Conservation (phyloP, 2,329 filamentous ascomycete genomes). For the Teratosphaeria epicoccoides region DNA sequence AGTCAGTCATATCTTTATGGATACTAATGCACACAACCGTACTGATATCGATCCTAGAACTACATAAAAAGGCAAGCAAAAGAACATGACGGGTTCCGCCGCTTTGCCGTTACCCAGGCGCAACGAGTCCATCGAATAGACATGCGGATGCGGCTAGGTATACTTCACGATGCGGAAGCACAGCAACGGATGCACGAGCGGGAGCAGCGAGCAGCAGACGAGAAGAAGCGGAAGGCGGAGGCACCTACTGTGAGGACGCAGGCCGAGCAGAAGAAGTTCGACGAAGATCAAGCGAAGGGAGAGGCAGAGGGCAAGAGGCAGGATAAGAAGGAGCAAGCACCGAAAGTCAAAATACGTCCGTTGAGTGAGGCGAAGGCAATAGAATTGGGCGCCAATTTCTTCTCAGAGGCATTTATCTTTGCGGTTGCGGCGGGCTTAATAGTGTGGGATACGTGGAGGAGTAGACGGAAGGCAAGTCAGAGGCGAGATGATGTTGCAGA, state of each 20-base stretch:
- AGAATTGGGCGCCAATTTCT: constrained; percentile 58
- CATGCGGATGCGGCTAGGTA: constrained; percentile 56
- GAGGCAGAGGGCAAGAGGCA: constrained; percentile 26
- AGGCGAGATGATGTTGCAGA: constrained; percentile 51
- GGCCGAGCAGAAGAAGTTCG: constrained; percentile 47
- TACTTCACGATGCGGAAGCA: constrained; percentile 51
- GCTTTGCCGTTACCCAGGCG: constrained; percentile 50
- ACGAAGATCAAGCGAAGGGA: constrained; percentile 40
- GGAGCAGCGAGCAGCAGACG: constrained; percentile 46
- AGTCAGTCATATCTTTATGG: constrained; percentile 33
- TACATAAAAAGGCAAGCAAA: constrained; percentile 57
- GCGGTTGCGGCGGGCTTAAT: constrained; percentile 52
- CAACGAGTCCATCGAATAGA: constrained; percentile 55
- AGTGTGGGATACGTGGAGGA: constrained; percentile 51
- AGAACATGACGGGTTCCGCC: constrained; percentile 57
- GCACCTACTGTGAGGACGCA: constrained; percentile 53
- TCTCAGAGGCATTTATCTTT: constrained; percentile 57
- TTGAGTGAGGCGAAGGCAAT: constrained; percentile 58
- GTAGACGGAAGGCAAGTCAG: constrained; percentile 49
- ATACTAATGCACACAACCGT: background rate
- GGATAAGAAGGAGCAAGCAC: constrained; percentile 34
- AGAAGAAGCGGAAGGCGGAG: constrained; percentile 39
- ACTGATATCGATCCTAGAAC: constrained; percentile 38
- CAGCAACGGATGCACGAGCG: constrained; percentile 42
- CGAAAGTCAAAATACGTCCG: constrained; percentile 45